Conservation (phyloP, 768 basidiomycete species). For the Multifurca ochricompacta region DNA sequence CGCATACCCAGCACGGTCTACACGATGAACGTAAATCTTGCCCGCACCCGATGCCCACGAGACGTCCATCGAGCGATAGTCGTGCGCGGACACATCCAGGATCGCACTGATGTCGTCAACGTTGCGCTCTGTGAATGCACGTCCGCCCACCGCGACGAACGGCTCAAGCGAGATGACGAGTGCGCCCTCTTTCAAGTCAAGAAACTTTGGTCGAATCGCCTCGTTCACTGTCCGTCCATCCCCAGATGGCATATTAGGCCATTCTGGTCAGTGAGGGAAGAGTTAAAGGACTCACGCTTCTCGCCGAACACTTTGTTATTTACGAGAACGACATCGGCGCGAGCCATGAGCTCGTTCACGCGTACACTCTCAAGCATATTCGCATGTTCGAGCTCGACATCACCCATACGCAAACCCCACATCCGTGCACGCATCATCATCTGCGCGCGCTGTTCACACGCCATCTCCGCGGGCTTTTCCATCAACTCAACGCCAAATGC, state of each 20-base stretch:
- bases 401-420: conserved; percentile 81
- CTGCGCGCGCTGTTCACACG: conserved; percentile 64
- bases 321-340: conserved; percentile 88
- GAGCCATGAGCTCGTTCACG: conserved; percentile 59
- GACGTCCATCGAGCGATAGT: conserved; percentile 37
- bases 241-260: conserved; percentile 5
- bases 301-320: conserved; percentile 83
- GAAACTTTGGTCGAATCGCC: conserved; percentile 76
- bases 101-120: conserved; percentile 78
- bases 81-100: conserved; percentile 46
- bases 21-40: conserved; percentile 66
- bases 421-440: conserved; percentile 71
- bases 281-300: conserved; percentile 44
- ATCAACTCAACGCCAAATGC: conserved; percentile 66
- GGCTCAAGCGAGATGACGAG: conserved; percentile 84
- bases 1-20: conserved; percentile 61
- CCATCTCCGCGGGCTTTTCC: conserved; percentile 73
- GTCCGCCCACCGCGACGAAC: conserved; percentile 65
- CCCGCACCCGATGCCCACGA: conserved; percentile 75
- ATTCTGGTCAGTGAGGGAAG: background rate
- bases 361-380: conserved; percentile 70
- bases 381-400: conserved; percentile 73
- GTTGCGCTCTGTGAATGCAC: conserved; percentile 72
- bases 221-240: conserved; percentile 63
- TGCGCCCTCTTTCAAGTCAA: conserved; percentile 91